phyloP scores from a whole-genome alignment of 2,329 filamentous ascomycete species.

The Ophiosphaerella herpotricha region DNA sequence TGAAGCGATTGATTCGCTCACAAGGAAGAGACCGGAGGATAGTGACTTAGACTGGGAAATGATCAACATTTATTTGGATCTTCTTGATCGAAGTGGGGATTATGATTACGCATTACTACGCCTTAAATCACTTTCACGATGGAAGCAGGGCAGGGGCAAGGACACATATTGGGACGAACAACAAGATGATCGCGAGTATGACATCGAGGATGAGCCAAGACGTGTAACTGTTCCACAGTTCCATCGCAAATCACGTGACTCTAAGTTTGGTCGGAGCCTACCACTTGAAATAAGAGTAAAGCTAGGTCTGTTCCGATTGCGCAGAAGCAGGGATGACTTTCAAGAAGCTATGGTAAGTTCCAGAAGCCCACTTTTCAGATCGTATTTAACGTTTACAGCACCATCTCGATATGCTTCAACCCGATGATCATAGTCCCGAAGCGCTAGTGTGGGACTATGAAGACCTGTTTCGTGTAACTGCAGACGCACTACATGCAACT shows the following conservation, averaged over 20 bases:
- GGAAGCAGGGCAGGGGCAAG: slow-evolving; percentile 75
- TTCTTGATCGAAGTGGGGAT: slow-evolving; percentile 69
- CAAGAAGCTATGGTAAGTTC: slow-evolving; percentile 73
- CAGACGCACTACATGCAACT: slow-evolving; percentile 60
- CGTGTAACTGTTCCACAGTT: slow-evolving; percentile 67
- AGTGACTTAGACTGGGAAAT: slow-evolving; percentile 73
- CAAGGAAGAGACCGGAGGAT: slow-evolving; percentile 48
- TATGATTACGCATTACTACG: slow-evolving; percentile 69
- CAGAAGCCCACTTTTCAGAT: background rate
- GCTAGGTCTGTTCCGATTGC: slow-evolving; percentile 80
- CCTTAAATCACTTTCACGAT: slow-evolving; percentile 75
- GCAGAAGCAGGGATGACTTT: slow-evolving; percentile 63
- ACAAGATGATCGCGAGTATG: slow-evolving; percentile 88
- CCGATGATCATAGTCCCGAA: slow-evolving; percentile 58
- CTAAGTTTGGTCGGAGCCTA: slow-evolving; percentile 72
- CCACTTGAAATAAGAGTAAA: slow-evolving; percentile 84
- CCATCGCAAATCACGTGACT: slow-evolving; percentile 57
- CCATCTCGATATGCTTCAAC: slow-evolving; percentile 67
- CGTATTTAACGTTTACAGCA: slow-evolving; percentile 21
- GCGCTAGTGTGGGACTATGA: slow-evolving; percentile 67
- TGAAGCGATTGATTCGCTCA: slow-evolving; percentile 55
- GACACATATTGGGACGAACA: slow-evolving; percentile 79
- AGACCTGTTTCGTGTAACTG: slow-evolving; percentile 78
- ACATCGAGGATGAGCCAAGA: slow-evolving; percentile 70
- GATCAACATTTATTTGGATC: slow-evolving; percentile 81